Percentiles rank a stretch among this genome's conserved stretches.
phyloP scores from a whole-genome alignment of 208 protist species.

The Naegleria lovaniensis region DNA sequence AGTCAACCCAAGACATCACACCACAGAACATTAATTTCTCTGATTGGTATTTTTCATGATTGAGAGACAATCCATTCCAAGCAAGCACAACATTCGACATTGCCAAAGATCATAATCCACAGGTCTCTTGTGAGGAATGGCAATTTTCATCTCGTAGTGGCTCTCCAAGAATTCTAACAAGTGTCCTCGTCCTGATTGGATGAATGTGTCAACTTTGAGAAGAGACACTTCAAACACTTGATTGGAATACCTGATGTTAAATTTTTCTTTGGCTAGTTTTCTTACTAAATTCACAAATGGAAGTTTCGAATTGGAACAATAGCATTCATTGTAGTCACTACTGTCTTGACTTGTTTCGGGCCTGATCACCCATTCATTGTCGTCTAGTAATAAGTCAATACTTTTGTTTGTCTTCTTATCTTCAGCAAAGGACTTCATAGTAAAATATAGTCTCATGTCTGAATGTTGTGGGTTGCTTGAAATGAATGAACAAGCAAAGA shows the following conservation, averaged over 20 bases:
- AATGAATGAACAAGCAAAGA: background rate
- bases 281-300: background rate
- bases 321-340: too few relatives aligned
- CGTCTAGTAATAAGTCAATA: background rate
- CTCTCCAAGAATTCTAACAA: background rate
- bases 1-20: too few relatives aligned
- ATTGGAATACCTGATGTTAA: background rate
- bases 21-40: too few relatives aligned
- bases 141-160: background rate
- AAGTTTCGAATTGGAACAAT: background rate
- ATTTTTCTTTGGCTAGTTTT: background rate
- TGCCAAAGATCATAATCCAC: too few relatives aligned
- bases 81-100: too few relatives aligned
- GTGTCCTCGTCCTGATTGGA: background rate
- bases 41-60: too few relatives aligned
- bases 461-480: background rate
- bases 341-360: too few relatives aligned
- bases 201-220: background rate
- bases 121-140: background rate
- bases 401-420: background rate
- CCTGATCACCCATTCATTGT: background rate
- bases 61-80: too few relatives aligned
- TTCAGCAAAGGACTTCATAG: background rate
- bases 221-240: background rate
- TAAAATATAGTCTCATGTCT: background rate